Base-by-base conservation (phyloP, 371 early-diverging fungal genomes). In the Batkoa obscura region DNA sequence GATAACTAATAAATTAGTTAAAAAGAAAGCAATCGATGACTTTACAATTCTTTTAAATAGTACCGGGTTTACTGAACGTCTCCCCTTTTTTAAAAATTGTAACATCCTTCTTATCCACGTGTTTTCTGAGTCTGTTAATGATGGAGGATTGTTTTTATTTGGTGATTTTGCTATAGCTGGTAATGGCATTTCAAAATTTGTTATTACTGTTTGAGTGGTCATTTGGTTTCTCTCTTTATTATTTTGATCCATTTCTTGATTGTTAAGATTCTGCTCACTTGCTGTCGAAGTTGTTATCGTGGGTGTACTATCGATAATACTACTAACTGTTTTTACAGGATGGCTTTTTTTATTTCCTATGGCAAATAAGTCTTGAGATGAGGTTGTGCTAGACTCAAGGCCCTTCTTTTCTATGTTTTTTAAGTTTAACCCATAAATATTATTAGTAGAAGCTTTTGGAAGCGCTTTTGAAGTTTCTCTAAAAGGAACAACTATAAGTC, bases 1-100 rank as follows among this genome's bases (percentile, higher is more conserved):
- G 10, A 55, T 39, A 3, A 55, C 55, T 12, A 55, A 9, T 30
- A 55, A 32, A 23, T 42, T 32, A 23, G 55, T 43, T 32, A 55
- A 39, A 43, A 55, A 55, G 55, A 55, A 55, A n/a, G 55, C 41
- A 12, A 55, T 8, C 2, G 55, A 35, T 3, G 43, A 55, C 34
- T 55, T 55, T 9, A 55, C 43, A 55, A 38, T 30, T 15, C 45
- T 42, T 33, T 33, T 55, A 33, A 55, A 55, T 1, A 6, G 1
- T 2, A 31, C 3, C 4, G 15, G n/a, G 4, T 5, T 2, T 1
- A 55, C 30, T 2, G 13, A 8, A 23, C 17, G 15, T 15, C 55
- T 35, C 34, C 55, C 55, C n/a, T 30, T 39, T 38, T 55, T 55
- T 4, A 55, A 55, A 31, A 55, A 55, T 9, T 34, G 6, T n/a